phyloP scores from a whole-genome alignment of 106 monocot genomes.

The Phalaenopsis aphrodite region DNA sequence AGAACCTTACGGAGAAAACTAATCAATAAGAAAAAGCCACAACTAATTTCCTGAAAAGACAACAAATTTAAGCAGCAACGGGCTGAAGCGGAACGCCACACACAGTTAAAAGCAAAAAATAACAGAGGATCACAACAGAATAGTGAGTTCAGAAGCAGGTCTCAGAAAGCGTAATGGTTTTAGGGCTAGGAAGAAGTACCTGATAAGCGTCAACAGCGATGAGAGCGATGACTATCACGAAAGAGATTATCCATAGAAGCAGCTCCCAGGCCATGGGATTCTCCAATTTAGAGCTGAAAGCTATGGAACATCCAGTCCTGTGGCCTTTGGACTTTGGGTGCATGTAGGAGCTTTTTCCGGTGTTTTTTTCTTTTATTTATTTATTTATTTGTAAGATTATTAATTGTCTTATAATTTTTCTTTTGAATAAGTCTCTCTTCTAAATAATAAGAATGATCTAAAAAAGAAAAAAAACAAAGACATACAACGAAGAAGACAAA shows the following conservation, averaged over 20 bases:
- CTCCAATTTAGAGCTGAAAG: not conserved
- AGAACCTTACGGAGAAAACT: not conserved
- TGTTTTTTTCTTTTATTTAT: too few species aligned
- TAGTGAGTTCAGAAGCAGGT: not conserved
- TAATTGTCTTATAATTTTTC: too few species aligned
- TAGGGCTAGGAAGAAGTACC: slow-evolving; percentile 3
- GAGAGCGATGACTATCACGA: slow-evolving; percentile 10
- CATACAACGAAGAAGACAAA: too few species aligned
- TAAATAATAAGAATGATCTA: too few species aligned
- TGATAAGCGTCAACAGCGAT: slow-evolving; percentile 22
- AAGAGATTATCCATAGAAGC: slow-evolving; percentile 16
- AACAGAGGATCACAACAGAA: not conserved
- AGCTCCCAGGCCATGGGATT: slow-evolving; percentile 21
- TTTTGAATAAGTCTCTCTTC: too few species aligned
- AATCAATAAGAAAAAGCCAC: not conserved
- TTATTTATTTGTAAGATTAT: too few species aligned
- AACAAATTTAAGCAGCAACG: not conserved
- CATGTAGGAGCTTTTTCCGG: too few species aligned
- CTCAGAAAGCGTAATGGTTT: not conserved
- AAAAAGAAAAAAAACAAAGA: too few species aligned
- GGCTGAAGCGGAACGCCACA: not conserved
- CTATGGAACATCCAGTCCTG: not conserved
- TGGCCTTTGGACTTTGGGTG: not conserved
- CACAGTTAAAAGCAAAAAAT: not conserved
- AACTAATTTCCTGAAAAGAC: not conserved